Base-by-base conservation (phyloP, 2,329 filamentous ascomycete species). In the Huntiella abstrusa region DNA sequence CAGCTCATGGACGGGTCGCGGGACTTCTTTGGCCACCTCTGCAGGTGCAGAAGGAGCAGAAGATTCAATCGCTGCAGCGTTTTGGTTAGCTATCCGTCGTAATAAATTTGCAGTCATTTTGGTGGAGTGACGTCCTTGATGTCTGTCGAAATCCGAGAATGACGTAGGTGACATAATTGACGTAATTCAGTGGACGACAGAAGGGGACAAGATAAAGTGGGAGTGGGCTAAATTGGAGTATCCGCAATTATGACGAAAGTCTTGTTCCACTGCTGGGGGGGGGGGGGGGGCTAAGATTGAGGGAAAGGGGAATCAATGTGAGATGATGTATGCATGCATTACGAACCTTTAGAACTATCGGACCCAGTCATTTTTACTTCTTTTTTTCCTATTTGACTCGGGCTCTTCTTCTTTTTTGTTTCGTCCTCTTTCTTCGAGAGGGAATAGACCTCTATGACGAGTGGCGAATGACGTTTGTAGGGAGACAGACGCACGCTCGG, bases 1-100 rank as follows among this genome's bases (percentile, higher is more conserved):
- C 59, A 86, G 62, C 15, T 49, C 48, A 22, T 42, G 46, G 4
- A 45, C 39, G 17, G 40, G 28, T 43, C 46, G 43, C 44, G 46
- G 43, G 34, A 44, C 46, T 7, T 46, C 45, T 7, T 35, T 35
- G 17, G 46, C 32, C 16, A 43, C 15, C 13, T 49, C 48, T 32
- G 35, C 34, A 41, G 19, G 33, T 33, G 48, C 19, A 40, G 13
- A 17, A 13, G 11, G 17, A n/a, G 32, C 44, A 32, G 40, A 15
- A 40, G 13, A 32, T 6, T 12, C 40, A 17, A 33, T 37, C 15
- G 40, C 40, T 28, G 40, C 19, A 13, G 33, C 13, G 13, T 16
- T 19, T 41, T 41, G n/a, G 19, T 41, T 41, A 41, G 40, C 22
- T 19, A 41, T 7, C 3, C 33, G 13, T 33, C 40, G 17, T 4